These are phyloP conservation scores for Chlorella ohadii DNA, from an alignment of 139 green algal species.

Conservation along the genomic window DNA sequence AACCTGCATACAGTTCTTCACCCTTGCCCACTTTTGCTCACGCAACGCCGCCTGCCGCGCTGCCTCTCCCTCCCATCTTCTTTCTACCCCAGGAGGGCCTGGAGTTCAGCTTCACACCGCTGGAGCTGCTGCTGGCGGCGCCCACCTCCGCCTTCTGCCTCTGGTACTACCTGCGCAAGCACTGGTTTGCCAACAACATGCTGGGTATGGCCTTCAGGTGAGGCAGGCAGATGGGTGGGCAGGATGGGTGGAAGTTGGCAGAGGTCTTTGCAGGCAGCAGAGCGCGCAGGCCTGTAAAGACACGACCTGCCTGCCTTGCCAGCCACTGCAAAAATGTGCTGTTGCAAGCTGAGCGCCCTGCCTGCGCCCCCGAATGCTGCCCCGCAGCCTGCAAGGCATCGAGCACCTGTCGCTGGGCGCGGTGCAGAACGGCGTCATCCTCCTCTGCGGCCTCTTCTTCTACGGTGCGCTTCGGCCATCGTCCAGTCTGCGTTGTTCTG, in stretches of 20 bases:
- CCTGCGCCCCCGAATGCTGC: neutral
- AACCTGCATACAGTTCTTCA: no score
- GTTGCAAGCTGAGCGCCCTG: neutral
- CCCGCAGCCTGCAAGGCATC: constrained; percentile 86
- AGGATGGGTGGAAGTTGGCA: no score
- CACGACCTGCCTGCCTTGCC: no score
- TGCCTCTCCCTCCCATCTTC: no score
- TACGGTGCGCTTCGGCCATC: constrained; percentile 16
- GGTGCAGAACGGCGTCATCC: constrained; percentile 79
- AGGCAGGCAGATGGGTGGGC: neutral
- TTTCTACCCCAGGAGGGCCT: constrained; percentile 46
- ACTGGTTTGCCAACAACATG: constrained; percentile 97
- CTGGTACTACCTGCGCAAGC: constrained; percentile 90
- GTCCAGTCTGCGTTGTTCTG: neutral
- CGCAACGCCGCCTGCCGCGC: no score
- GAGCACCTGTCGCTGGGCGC: constrained; percentile 93
- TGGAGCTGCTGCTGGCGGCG: constrained; percentile 63
- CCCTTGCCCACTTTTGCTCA: no score
- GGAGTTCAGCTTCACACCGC: constrained; percentile 59
- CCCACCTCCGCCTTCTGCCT: constrained; percentile 69
- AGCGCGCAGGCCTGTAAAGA: no score
- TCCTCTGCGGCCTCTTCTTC: constrained; percentile 94
- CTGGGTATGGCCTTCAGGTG: constrained; percentile 89
- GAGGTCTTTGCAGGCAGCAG: no score
- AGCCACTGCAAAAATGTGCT: no score